Base-by-base conservation (phyloP, 805 yeast species). In the Zygoascus bituminiphila region DNA sequence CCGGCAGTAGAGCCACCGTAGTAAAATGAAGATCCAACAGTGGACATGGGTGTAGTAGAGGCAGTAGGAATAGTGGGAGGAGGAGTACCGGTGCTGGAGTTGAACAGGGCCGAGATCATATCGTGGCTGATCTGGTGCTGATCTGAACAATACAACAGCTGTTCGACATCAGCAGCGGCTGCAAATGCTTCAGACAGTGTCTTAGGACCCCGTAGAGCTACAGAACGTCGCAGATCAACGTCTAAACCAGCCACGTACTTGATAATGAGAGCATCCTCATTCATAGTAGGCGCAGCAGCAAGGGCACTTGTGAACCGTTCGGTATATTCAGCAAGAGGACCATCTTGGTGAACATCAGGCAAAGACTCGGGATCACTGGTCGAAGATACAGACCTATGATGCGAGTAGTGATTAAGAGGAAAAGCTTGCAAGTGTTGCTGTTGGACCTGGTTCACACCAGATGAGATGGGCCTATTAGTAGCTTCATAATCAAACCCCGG, bases 71-170 rank as follows among this genome's bases (percentile, higher is more conserved):
- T 29, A 15, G n/a, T 29, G n/a, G 33, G 33, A 29, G 33, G 33
- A 3, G 33, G 33, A 15, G 33, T 29, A 12, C 22, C 39, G 39
- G 14, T 20, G 42, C 21, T 39, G 24, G 24, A 19, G 22, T 39
- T 39, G 22, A 39, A 39, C 23, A 39, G 26, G 7, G 23, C 22
- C 5, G 42, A 19, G 22, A 39, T 39, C 17, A 39, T 22, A 9
- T 39, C 42, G 22, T 39, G 42, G 42, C 42, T 22, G 26, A 39
- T 39, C 25, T 39, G 42, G 17, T 21, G 42, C 42, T 19, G 24
- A 10, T 39, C 42, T 20, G 20, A 10, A 39, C 7, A 29, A 29
- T 29, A 12, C 10, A 29, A 15, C 4, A 12, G 33, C 44, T 41
- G 9, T 8, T 41, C 44, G 4, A n/a, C 44, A 10, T 22, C 35